Conservation (phyloP, 2,329 filamentous ascomycete species). For the Verticillium zaregamsianum region DNA sequence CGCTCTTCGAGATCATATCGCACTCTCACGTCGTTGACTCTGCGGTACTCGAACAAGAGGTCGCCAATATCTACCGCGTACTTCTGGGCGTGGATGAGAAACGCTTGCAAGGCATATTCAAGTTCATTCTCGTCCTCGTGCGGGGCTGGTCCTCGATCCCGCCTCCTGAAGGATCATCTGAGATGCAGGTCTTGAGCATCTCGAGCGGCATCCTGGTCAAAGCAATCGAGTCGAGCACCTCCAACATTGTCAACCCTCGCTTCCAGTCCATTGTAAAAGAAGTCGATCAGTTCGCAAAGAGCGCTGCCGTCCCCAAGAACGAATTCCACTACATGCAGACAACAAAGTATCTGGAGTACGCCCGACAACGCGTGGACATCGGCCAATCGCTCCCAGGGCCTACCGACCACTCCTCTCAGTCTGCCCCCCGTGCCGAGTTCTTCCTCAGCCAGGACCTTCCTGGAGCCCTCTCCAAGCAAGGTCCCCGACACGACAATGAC, state of each 20-base stretch:
- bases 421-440: slow-evolving; percentile 19
- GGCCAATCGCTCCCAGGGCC: too few relatives aligned
- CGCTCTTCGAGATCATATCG: slow-evolving; percentile 28
- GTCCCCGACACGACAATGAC: slow-evolving; percentile 44
- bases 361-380: too few relatives aligned
- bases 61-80: slow-evolving; percentile 28
- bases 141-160: too few relatives aligned
- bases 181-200: slow-evolving; percentile 20
- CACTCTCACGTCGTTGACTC: slow-evolving; percentile 30
- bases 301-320: too few relatives aligned
- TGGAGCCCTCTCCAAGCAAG: slow-evolving; percentile 20
- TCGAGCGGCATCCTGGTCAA: slow-evolving; percentile 25
- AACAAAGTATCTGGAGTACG: too few relatives aligned
- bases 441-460: slow-evolving; percentile 26
- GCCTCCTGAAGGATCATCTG: too few relatives aligned
- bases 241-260: slow-evolving; percentile 23
- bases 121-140: slow-evolving; percentile 19
- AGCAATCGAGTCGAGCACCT: slow-evolving; percentile 31
- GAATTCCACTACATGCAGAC: too few relatives aligned
- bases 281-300: not conserved
- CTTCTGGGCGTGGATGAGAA: slow-evolving; percentile 19
- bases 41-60: slow-evolving; percentile 32
- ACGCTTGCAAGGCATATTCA: too few relatives aligned
- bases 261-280: slow-evolving; percentile 17
- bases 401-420: too few relatives aligned